Conservation (phyloP, 108 stramenopile genomes). For the Stephanodiscus triporus region DNA sequence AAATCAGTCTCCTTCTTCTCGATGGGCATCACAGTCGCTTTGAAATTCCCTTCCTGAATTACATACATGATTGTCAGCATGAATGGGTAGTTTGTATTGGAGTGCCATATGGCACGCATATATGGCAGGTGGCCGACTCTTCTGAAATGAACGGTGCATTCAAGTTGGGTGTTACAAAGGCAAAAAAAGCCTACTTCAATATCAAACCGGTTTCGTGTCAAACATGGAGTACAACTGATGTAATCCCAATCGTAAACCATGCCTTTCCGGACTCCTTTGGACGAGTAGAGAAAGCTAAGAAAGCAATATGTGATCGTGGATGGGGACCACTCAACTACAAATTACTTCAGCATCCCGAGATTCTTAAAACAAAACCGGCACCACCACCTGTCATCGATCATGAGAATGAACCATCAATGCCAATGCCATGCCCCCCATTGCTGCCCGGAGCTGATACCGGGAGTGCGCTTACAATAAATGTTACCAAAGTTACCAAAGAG, state of each 20-base stretch:
- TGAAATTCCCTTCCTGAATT: not conserved
- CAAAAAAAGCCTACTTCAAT: not conserved
- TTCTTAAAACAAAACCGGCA: not conserved
- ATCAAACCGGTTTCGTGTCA: not conserved
- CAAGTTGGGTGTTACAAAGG: not conserved
- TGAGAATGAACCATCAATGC: too few relatives aligned
- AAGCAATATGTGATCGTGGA: not conserved
- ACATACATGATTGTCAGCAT: not conserved
- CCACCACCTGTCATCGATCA: not conserved
- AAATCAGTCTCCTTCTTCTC: too few relatives aligned
- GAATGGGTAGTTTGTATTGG: not conserved
- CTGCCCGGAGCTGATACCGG: not conserved
- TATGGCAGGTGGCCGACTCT: not conserved
- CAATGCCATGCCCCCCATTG: not conserved
- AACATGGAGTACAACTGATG: not conserved
- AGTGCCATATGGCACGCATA: not conserved
- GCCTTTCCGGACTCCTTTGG: not conserved
- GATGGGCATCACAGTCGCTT: not conserved
- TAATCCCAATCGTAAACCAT: not conserved
- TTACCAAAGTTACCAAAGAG: too few relatives aligned
- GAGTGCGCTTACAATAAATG: too few relatives aligned
- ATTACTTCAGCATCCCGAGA: too few relatives aligned
- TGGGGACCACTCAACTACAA: not conserved
- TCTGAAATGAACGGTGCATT: not conserved
- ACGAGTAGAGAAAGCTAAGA: not conserved